These are phyloP conservation scores for Fusarium sublunatum DNA, from an alignment of 2,329 filamentous ascomycete species.

Conservation along the genomic window DNA sequence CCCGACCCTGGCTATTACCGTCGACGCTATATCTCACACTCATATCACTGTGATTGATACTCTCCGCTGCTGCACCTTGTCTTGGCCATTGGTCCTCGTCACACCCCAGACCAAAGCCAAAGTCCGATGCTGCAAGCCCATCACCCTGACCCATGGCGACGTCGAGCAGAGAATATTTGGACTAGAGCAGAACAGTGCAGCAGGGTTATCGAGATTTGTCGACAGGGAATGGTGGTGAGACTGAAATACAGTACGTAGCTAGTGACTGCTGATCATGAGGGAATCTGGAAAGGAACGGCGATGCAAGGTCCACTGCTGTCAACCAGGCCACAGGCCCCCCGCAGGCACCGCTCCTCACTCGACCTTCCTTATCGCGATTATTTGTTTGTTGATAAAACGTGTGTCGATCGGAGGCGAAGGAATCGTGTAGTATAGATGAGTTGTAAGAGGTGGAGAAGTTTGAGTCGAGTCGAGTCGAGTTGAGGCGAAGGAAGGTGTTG, in stretches of 20 bases:
- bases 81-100: constrained; percentile 33
- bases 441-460: neutral
- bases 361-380: constrained; percentile 24
- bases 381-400: constrained; percentile 12
- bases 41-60: constrained; percentile 28
- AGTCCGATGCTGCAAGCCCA: constrained; percentile 37
- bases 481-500: constrained; percentile 2
- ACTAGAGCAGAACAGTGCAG: constrained; percentile 26
- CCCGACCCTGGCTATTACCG: constrained; percentile 32
- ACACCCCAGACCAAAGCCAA: constrained; percentile 38
- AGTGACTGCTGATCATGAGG: constrained; percentile 44
- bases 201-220: constrained; percentile 38
- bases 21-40: constrained; percentile 26
- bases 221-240: constrained; percentile 43
- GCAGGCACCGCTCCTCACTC: constrained; percentile 18
- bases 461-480: neutral
- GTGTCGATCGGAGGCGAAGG: constrained; percentile 14
- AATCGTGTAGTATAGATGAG: constrained; percentile 1
- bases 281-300: constrained; percentile 43
- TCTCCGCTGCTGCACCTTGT: constrained; percentile 27
- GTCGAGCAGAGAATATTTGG: constrained; percentile 30
- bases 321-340: constrained; percentile 18
- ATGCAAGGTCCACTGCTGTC: constrained; percentile 43
- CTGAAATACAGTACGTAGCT: constrained; percentile 16
- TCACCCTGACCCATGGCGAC: constrained; percentile 45